A percentile compares a stretch with the other conserved stretches of the same genome.
Conservation (phyloP, 805 yeast species). For the Saccharomycopsis javanensis region DNA sequence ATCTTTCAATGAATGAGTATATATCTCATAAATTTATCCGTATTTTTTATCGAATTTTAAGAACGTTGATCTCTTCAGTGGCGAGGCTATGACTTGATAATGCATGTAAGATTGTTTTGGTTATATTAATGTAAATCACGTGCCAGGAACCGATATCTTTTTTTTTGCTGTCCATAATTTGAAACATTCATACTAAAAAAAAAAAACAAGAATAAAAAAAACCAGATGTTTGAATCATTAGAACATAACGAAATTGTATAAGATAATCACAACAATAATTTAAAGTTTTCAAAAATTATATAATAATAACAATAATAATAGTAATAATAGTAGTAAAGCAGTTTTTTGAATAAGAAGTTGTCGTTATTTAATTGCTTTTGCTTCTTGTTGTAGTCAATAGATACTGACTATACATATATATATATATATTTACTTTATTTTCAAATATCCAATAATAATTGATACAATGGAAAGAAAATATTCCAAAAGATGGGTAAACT, state of each 20-base stretch:
- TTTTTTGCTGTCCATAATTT: constrained; percentile 1
- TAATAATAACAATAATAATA: too few relatives aligned
- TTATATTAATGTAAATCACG: background rate
- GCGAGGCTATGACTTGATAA: background rate
- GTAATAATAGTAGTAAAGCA: too few relatives aligned
- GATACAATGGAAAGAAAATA: constrained; percentile 5
- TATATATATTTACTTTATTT: background rate
- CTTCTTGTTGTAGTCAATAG: background rate
- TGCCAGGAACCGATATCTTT: background rate
- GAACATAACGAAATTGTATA: background rate
- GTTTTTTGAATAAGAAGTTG: too few relatives aligned
- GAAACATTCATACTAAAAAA: background rate
- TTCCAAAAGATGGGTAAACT: constrained; percentile 6
- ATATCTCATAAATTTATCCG: background rate
- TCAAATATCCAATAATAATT: background rate
- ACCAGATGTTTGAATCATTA: background rate
- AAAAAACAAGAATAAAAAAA: background rate
- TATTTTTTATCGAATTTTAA: too few relatives aligned
- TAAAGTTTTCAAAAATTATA: background rate
- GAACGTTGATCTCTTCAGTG: background rate
- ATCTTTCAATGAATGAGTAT: background rate
- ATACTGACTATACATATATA: background rate
- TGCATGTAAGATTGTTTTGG: too few relatives aligned
- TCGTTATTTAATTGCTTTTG: too few relatives aligned
- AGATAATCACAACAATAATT: background rate